Conservation (phyloP, 106 monocot genomes). For the Allium sativum region DNA sequence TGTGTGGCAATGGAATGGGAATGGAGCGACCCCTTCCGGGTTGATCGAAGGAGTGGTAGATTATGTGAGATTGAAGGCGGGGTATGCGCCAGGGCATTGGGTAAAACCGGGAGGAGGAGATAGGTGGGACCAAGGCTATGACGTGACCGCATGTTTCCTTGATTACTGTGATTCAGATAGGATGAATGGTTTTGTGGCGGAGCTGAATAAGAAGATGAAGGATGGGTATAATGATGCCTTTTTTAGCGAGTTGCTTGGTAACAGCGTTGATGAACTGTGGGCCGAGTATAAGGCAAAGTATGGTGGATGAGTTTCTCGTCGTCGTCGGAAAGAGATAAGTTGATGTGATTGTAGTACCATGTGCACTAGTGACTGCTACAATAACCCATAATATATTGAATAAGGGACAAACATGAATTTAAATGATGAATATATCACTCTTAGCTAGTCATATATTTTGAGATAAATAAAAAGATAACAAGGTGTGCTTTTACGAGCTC, state of each 20-base stretch:
- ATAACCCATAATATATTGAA: too few relatives aligned
- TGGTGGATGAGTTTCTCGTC: not conserved
- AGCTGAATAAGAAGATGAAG: constrained; percentile 56
- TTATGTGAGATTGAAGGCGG: constrained; percentile 44
- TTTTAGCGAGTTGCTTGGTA: constrained; percentile 40
- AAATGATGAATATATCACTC: too few relatives aligned
- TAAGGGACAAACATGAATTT: too few relatives aligned
- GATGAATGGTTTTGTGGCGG: too few relatives aligned
- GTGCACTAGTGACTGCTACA: too few relatives aligned
- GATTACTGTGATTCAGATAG: too few relatives aligned
- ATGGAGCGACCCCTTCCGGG: constrained; percentile 9
- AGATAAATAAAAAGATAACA: too few relatives aligned
- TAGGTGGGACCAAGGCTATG: constrained; percentile 46
- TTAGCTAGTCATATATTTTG: too few relatives aligned
- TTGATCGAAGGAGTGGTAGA: constrained; percentile 59
- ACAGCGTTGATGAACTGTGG: constrained; percentile 44
- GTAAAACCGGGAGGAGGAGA: constrained; percentile 30
- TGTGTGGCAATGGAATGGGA: constrained; percentile 57
- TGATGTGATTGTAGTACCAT: too few relatives aligned
- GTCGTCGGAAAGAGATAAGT: too few relatives aligned
- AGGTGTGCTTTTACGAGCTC: too few relatives aligned
- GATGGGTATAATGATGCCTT: constrained; percentile 35
- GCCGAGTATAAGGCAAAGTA: constrained; percentile 28
- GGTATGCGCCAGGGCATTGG: constrained; percentile 37
- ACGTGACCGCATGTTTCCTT: too few relatives aligned